Evolutionary conservation across 176 grass and related monocot genomes (phyloP).

Genomic region (Cenchrus purpureus): DNA sequence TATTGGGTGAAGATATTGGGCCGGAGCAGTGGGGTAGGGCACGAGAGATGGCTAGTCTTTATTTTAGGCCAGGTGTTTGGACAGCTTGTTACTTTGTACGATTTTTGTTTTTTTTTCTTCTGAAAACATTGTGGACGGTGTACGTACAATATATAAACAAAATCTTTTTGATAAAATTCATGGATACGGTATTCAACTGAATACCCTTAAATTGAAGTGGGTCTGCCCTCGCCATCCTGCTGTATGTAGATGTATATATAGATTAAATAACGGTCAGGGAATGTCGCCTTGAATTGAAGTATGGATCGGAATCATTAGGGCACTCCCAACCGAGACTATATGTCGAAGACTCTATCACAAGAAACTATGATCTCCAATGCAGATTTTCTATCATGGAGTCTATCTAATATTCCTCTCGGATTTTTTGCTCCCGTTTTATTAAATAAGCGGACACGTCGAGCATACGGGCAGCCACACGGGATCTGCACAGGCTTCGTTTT

Average conservation of each 20-base stretch:
- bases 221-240: not conserved
- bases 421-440: no score
- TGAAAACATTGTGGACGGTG: not conserved
- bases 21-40: not conserved
- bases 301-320: no score
- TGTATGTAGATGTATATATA: not conserved
- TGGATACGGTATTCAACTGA: not conserved
- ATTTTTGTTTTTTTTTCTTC: not conserved
- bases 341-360: no score
- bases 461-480: no score
- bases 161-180: not conserved
- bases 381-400: no score
- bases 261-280: no score
- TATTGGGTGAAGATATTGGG: not conserved
- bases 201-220: not conserved
- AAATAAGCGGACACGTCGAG: no score
- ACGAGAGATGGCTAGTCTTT: not conserved
- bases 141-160: not conserved
- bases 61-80: constrained; percentile 1
- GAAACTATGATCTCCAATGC: no score
- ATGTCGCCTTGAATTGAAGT: no score
- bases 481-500: no score
- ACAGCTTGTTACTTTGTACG: not conserved
- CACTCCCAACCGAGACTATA: no score
- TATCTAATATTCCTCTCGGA: no score